Percentiles rank a stretch among this genome's conserved stretches.
These are phyloP conservation scores for Plasmodium gaboni DNA, from an alignment of 169 alveolate species.

Conservation along the genomic window DNA sequence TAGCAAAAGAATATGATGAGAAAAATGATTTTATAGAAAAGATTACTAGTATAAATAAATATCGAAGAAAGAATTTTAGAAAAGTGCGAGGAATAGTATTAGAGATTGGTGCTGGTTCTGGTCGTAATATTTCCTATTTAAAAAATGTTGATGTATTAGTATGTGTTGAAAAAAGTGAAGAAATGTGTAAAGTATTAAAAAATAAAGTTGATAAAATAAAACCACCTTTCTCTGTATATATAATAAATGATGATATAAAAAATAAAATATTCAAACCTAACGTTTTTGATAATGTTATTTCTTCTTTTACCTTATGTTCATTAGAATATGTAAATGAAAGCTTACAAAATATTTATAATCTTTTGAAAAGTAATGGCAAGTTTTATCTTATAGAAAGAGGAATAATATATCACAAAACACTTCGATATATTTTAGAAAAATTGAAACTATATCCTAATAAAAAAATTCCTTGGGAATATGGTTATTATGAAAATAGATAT, in stretches of 20 bases:
- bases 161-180: conserved; percentile 82
- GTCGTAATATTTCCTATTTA: conserved; percentile 78
- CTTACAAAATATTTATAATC: conserved; percentile 78
- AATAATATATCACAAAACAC: conserved; percentile 75
- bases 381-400: conserved; percentile 85
- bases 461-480: conserved; percentile 86
- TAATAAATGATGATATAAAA: conserved; percentile 81
- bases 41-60: conserved; percentile 64
- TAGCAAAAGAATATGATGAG: conserved; percentile 76
- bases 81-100: conserved; percentile 84
- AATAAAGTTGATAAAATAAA: conserved; percentile 79
- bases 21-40: conserved; percentile 73
- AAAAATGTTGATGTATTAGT: conserved; percentile 80
- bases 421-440: conserved; percentile 77
- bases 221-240: conserved; percentile 84
- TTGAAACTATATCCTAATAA: conserved; percentile 85
- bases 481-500: conserved; percentile 84
- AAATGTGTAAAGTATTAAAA: conserved; percentile 84
- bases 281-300: conserved; percentile 84
- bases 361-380: conserved; percentile 79
- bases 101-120: conserved; percentile 87
- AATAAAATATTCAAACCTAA: conserved; percentile 76
- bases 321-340: conserved; percentile 81
- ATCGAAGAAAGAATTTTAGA: conserved; percentile 74
- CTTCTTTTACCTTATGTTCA: conserved; percentile 85